These are phyloP conservation scores for Trichoderma koningii DNA, from an alignment of 2,329 filamentous ascomycete species.

Conservation along the genomic window DNA sequence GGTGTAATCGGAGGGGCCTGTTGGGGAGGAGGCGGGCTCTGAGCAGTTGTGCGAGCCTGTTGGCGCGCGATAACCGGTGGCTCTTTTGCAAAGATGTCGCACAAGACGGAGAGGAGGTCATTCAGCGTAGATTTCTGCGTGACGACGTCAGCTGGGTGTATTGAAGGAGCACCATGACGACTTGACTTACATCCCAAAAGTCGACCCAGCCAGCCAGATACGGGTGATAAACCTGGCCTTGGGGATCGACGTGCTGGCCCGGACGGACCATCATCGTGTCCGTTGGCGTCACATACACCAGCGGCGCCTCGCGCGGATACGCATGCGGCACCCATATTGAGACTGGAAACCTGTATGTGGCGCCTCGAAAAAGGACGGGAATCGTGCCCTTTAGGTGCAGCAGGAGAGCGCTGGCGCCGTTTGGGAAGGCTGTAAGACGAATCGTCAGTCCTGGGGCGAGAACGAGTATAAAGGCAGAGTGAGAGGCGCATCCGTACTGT, in stretches of 20 bases:
- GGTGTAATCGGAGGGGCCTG: constrained; percentile 71
- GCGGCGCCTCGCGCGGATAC: constrained; percentile 82
- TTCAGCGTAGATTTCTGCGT: constrained; percentile 75
- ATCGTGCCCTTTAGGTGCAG: constrained; percentile 84
- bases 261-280: constrained; percentile 87
- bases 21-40: constrained; percentile 34
- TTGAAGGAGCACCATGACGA: not conserved
- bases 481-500: constrained; percentile 63
- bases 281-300: constrained; percentile 86
- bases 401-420: constrained; percentile 82
- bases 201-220: constrained; percentile 88
- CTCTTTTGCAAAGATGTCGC: constrained; percentile 90
- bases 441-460: constrained; percentile 18
- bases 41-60: constrained; percentile 48
- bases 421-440: constrained; percentile 71
- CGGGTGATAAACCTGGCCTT: constrained; percentile 92
- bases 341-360: constrained; percentile 86
- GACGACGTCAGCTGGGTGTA: constrained; percentile 19
- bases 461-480: not conserved
- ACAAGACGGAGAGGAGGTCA: constrained; percentile 79
- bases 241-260: constrained; percentile 91
- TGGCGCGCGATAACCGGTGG: constrained; percentile 82
- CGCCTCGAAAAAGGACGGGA: constrained; percentile 87
- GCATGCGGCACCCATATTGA: constrained; percentile 90
- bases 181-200: constrained; percentile 79